These are phyloP conservation scores for Solanum hybrid DNA, from an alignment of 305 asterid genomes.

Conservation along the genomic window DNA sequence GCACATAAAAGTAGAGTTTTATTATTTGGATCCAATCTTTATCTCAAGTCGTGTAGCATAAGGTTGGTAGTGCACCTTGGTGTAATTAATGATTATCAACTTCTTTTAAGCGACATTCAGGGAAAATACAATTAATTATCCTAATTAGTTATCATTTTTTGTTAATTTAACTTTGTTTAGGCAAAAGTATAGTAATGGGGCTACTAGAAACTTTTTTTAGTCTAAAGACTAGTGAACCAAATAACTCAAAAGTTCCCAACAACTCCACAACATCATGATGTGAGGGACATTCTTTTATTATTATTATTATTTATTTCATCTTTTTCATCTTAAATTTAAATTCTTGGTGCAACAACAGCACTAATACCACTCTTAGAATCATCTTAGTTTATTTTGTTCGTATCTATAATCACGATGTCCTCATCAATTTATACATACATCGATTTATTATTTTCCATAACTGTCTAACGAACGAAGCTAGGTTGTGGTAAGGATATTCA, in stretches of 20 bases:
- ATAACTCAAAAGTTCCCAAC: not conserved
- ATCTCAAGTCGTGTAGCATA: not conserved
- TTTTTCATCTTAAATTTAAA: not conserved
- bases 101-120: not conserved
- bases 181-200: not conserved
- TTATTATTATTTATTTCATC: not conserved
- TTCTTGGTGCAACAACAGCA: conserved; percentile 8
- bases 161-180: not conserved
- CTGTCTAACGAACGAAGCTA: rapidly evolving
- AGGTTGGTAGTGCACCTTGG: not conserved
- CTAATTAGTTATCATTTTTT: not conserved
- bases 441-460: rapidly evolving
- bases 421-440: no score
- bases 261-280: conserved; percentile 16
- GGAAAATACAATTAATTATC: not conserved
- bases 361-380: not conserved
- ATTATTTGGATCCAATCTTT: not conserved
- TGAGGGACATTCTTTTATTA: not conserved
- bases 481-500: not conserved
- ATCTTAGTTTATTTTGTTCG: not conserved
- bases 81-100: not conserved
- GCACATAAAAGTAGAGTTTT: not conserved
- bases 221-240: not conserved
- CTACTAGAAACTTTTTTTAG: not conserved
- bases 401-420: rapidly evolving